Percentiles rank a stretch among this genome's conserved stretches.
phyloP scores from a whole-genome alignment of 495 filamentous ascomycete species.

The Evernia prunastri region DNA sequence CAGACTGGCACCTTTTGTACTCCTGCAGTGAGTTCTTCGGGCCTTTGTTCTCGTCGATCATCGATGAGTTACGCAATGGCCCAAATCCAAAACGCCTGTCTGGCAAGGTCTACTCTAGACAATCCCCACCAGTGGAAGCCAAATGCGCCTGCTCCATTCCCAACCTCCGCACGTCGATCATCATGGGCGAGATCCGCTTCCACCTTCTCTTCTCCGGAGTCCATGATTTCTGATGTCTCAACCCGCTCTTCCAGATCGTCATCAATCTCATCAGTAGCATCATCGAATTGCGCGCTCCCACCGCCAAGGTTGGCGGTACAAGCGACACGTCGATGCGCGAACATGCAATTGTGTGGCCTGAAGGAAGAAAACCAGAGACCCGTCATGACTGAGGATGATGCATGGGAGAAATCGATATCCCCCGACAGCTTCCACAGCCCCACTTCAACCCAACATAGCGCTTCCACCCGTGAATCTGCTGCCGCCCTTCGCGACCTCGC shows the following conservation, averaged over 20 bases:
- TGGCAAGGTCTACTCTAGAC: constrained; percentile 58
- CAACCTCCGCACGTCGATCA: constrained; percentile 56
- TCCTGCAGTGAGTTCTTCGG: constrained; percentile 80
- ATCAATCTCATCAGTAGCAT: constrained; percentile 50
- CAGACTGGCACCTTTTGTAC: constrained; percentile 65
- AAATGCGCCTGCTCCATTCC: constrained; percentile 42
- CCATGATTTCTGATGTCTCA: constrained; percentile 81
- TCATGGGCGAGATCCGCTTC: constrained; percentile 73
- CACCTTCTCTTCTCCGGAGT: constrained; percentile 77
- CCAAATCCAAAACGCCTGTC: constrained; percentile 58
- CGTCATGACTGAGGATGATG: constrained; percentile 7
- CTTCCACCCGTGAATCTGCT: constrained; percentile 52
- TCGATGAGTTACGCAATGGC: constrained; percentile 79
- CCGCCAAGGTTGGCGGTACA: constrained; percentile 65
- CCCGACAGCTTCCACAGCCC: constrained; percentile 49
- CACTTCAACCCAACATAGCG: constrained; percentile 39
- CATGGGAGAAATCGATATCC: constrained; percentile 47
- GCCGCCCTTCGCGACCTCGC: constrained; percentile 61
- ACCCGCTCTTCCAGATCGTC: constrained; percentile 43
- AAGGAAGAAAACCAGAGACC: constrained; percentile 26
- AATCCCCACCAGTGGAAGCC: constrained; percentile 48
- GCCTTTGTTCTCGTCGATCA: constrained; percentile 46
- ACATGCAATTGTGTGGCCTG: constrained; percentile 36
- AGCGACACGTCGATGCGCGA: constrained; percentile 78
- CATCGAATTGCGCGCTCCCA: constrained; percentile 56